A percentile compares a stretch with the other conserved stretches of the same genome.
Conservation (phyloP, 495 filamentous ascomycete genomes). For the Hamigera avellanea region DNA sequence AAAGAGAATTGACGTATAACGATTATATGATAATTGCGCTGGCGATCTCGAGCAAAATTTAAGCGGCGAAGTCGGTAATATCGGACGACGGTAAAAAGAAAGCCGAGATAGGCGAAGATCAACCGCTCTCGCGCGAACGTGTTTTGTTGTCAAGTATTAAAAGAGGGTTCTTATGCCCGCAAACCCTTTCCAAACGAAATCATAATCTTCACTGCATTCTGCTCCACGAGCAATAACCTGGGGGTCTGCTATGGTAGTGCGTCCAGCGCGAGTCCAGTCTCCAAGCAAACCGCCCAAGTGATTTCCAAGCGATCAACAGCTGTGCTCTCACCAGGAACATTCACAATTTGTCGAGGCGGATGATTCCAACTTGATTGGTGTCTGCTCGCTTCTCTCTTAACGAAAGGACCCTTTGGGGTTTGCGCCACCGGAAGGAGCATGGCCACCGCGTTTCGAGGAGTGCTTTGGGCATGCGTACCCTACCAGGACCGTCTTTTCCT, state of each 20-base stretch:
- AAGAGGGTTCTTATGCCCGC: no score
- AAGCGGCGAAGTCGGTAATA: no score
- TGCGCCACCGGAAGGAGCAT: not conserved
- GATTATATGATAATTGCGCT: no score
- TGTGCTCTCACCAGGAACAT: not conserved
- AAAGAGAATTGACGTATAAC: no score
- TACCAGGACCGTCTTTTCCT: slow-evolving; percentile 66
- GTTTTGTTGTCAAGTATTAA: no score
- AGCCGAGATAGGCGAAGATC: no score
- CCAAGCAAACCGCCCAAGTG: not conserved
- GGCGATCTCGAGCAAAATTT: no score
- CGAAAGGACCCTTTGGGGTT: slow-evolving; percentile 24
- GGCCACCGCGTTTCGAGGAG: slow-evolving; percentile 21
- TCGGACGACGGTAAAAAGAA: no score
- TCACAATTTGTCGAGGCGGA: not conserved
- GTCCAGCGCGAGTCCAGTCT: slow-evolving; percentile 1
- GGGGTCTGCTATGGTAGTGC: slow-evolving; percentile 1
- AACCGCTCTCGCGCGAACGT: no score
- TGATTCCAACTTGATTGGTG: not conserved
- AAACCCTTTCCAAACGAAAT: no score
- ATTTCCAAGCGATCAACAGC: not conserved
- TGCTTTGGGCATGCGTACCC: slow-evolving; percentile 67
- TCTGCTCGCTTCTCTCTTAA: slow-evolving; percentile 1
- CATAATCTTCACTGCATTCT: no score
- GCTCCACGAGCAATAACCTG: no score